Evolutionary conservation across 75 land plant genomes (phyloP), one percentile per base, ranked within the genome.

Genomic region (Cunninghamia lanceolata): DNA sequence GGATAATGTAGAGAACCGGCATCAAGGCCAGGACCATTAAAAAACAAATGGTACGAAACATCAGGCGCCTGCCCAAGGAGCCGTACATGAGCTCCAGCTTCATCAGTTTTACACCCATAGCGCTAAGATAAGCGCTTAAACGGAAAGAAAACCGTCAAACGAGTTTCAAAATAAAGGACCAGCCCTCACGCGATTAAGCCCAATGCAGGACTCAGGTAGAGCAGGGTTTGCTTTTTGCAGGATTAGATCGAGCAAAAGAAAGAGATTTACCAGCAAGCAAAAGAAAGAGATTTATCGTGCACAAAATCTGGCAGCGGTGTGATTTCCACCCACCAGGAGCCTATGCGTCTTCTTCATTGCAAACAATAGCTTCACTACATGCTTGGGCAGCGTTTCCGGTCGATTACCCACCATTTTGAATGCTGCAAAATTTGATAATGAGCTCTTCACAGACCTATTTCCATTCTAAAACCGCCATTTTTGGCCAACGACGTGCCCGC

Each of bases 291-390:
- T 52, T 45, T 88, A 88, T 75, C 88, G 88, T 0, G 87, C 19
- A 86, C 88, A 88, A 86, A 88, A 88, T 77, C 88, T 85, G 86
- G 88, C 86, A 79, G 88, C 52, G 42, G 88, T 88, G 50, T 88
- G 88, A 70, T 88, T 88, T 40, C 81, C 88, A 53, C 88, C 88
- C 87, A 88, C 86, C 45, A 88, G 45, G 86, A 85, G 87, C 4
- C 77, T 70, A 35, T 28, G 46, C 4, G 82, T 45, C n/a, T 28
- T 80, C 42, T 80, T 42, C 47, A 80, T 80, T 80, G 43, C 82
- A 45, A 45, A 80, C 82, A 80, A 28, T 0, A 80, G 82, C 47
- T 43, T 42, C 82, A n/a, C 30, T 43, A 80, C 45, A 80, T 80
- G 82, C 14, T n/a, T 80, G 1, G 82, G 82, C 21, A 3, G 6